Evolutionary conservation across 345 rosid species (phyloP), one percentile per base, ranked within the genome.

Genomic region (Turnera subulata): DNA sequence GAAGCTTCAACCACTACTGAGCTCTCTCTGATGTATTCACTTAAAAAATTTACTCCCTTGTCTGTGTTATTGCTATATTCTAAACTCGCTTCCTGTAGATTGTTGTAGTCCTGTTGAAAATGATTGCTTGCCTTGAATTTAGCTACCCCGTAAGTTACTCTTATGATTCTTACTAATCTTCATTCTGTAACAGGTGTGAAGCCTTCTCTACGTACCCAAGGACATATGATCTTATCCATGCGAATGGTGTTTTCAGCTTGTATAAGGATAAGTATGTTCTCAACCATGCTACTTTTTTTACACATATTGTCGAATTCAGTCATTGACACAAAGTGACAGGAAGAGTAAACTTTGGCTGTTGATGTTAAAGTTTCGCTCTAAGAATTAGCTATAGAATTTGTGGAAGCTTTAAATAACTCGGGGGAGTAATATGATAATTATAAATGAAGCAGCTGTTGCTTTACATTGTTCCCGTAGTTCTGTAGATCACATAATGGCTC

Each of bases 181-280:
- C 29, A 6, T 51, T 55, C 33, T 46, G 35, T 15, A 56, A 17
- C 63, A 69, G 74, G 74, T 69, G 74, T 48, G 74, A 69, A 59
- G 74, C 56, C 23, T 69, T 69, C 64, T 69, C 74, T 32, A 63
- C 74, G 9, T 69, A 69, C 29, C 73, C 73, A 24, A 69, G 74
- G 50, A 69, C 74, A 6, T 69, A 69, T 42, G 74, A 69, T 42
- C 74, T 69, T 25, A 69, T 69, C 46, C 74, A 69, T 42, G 74
- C 74, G 50, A 63, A 69, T 63, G 68, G 56, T 25, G 47, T 69
- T 13, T 69, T 69, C 68, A 69, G 74, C 56, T 46, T 69, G 69
- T 69, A 69, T 23, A 63, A 47, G 51, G 64, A 69, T 48, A 63
- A 63, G 74, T 69, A 63, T 57, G 74, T 58, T 39, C 39, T 59